Evolutionary conservation across 805 yeast genomes (phyloP), one percentile per base, ranked within the genome.

Genomic region (Clavispora santaluciae): DNA sequence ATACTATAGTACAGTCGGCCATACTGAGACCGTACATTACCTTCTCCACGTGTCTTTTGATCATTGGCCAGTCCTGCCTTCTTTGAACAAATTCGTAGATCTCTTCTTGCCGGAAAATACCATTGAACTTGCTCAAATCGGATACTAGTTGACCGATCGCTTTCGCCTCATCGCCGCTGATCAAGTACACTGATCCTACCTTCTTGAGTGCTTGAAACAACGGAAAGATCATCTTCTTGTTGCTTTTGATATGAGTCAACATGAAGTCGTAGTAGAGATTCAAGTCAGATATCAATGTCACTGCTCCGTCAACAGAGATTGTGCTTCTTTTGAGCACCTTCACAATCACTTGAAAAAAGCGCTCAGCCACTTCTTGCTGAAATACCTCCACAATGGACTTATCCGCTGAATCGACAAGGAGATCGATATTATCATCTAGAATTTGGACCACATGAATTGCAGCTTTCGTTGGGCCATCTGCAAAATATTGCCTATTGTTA

Each of bases 1-100:
- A 82, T 65, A 74, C 65, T 31, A 87, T 66, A 0, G 59, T 49
- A 66, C 96, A 90, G 54, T 89, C 96, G 21, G 79, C 84, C 22
- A 82, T 63, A 13, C 87, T 89, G 40, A 91, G 71, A 0, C 99
- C 98, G 56, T 89, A 93, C 81, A 93, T 86, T n/a, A 87, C 90
- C 59, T 83, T 87, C 61, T 91, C 98, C 8, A 91, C 97, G 44
- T 84, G 85, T 46, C 74, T 70, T 49, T 79, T 83, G 21, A 91
- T 84, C 26, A 66, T 55, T 0, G 75, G 64, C 99, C 99, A 91
- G 60, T 91, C 99, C 26, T 81, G 75, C 42, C 99, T 70, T 45
- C 95, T 68, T 50, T 86, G 89, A 5, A 89, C 93, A 63, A 90
- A 85, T 56, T 87, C 95, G 54, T 87, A 86, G n/a, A 91, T 83